Conservation (phyloP, 176 grass and related monocot species). For the Themeda triandra region DNA sequence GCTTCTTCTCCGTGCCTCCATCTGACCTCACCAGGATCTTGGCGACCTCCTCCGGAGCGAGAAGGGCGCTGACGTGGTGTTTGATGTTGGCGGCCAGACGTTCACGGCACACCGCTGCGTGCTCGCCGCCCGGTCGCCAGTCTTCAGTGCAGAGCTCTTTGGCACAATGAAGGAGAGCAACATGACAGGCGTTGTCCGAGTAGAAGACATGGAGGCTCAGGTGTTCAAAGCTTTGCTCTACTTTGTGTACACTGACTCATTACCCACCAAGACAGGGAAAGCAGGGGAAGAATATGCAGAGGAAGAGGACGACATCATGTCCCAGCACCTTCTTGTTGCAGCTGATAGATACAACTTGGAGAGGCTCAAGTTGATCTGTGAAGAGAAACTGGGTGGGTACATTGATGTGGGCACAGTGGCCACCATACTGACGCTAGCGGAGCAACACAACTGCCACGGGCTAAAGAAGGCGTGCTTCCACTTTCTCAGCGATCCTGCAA, state of each 20-base stretch:
- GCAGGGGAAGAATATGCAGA: neutral
- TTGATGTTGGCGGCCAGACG: slow-evolving; percentile 23
- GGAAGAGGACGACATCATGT: slow-evolving; percentile 12
- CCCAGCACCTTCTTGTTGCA: slow-evolving; percentile 37
- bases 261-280: neutral
- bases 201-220: slow-evolving; percentile 33
- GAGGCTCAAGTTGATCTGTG: slow-evolving; percentile 42
- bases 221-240: slow-evolving; percentile 30
- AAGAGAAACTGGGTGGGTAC: slow-evolving; percentile 26
- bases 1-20: neutral
- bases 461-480: neutral
- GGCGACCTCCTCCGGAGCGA: slow-evolving; percentile 17
- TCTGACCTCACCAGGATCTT: slow-evolving; percentile 31
- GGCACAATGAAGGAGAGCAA: slow-evolving; percentile 36
- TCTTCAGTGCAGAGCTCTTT: slow-evolving; percentile 37
- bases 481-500: neutral
- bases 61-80: slow-evolving; percentile 31
- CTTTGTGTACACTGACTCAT: neutral
- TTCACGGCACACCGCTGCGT: slow-evolving; percentile 37
- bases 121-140: slow-evolving; percentile 41
- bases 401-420: neutral
- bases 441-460: neutral
- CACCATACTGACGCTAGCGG: neutral
- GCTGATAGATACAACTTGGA: slow-evolving; percentile 42
- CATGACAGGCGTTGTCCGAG: slow-evolving; percentile 5